Percentiles rank a stretch among this genome's conserved stretches.
Conservation (phyloP, 805 yeast species). For the Kuraishia hungarica region DNA sequence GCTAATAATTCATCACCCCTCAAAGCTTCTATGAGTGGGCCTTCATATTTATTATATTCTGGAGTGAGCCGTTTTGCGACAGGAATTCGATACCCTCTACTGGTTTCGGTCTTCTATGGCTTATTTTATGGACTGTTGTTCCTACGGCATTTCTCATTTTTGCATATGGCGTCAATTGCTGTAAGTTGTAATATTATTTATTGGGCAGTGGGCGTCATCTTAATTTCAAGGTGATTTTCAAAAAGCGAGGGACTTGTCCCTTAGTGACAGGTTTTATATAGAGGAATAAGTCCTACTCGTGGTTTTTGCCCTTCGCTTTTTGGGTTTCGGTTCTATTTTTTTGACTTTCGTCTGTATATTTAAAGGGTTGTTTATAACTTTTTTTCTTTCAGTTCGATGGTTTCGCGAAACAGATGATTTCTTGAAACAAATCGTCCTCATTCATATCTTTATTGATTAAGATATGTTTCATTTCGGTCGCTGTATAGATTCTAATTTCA, state of each 20-base stretch:
- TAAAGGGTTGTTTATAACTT: background rate
- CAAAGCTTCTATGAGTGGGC: background rate
- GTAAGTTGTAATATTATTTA: background rate
- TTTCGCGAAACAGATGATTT: background rate
- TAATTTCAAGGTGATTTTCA: background rate
- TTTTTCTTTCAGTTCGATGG: background rate
- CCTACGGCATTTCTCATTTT: conserved; percentile 7
- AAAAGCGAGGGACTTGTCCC: background rate
- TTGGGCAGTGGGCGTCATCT: background rate
- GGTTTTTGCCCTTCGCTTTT: background rate
- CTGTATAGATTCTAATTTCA: background rate
- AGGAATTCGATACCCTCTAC: conserved; percentile 3
- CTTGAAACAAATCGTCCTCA: background rate
- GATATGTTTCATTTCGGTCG: background rate
- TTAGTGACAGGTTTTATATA: background rate
- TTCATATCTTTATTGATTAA: background rate
- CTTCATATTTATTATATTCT: background rate
- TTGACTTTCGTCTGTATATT: background rate
- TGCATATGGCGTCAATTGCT: background rate
- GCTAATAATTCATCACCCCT: background rate
- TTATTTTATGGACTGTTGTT: conserved; percentile 7
- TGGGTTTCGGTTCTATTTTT: background rate
- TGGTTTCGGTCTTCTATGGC: conserved; percentile 3
- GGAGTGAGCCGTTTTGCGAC: conserved; percentile 1
- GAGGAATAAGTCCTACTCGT: background rate